A percentile compares a stretch with the other conserved stretches of the same genome.
Evolutionary conservation across 176 grass and related monocot species (phyloP).

Genomic region (Oryza australiensis): DNA sequence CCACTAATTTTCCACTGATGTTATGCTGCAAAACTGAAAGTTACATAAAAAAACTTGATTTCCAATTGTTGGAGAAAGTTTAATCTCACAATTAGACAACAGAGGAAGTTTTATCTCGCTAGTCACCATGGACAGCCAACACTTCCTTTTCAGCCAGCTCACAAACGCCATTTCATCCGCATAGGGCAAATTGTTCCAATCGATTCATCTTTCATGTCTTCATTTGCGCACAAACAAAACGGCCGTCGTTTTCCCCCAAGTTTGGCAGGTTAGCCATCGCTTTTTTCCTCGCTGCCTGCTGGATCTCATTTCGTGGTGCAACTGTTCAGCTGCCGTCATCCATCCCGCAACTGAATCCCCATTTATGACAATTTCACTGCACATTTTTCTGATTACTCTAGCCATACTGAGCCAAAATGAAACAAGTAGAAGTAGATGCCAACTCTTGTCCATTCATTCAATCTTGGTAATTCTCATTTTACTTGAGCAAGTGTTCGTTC

Average conservation of each 20-base stretch:
- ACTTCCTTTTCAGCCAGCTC: constrained; percentile 16
- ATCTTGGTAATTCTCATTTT: background rate
- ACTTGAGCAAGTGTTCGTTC: background rate
- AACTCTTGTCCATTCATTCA: background rate
- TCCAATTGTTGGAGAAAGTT: background rate
- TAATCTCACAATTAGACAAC: background rate
- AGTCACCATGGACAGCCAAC: background rate
- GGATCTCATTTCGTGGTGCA: constrained; percentile 39
- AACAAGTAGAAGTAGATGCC: background rate
- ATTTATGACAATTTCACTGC: background rate
- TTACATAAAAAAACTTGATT: too few relatives aligned
- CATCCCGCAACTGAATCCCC: constrained; percentile 27
- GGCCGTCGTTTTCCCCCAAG: constrained; percentile 38
- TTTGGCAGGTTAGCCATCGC: constrained; percentile 45
- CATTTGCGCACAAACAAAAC: constrained; percentile 7
- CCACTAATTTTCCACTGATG: background rate
- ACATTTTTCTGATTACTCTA: background rate
- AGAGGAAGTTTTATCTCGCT: background rate
- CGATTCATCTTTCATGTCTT: background rate
- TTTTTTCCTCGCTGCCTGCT: constrained; percentile 38
- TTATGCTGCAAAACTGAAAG: background rate
- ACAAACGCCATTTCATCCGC: background rate
- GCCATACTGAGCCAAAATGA: background rate
- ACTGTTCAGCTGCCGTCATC: constrained; percentile 15
- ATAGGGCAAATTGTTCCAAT: background rate